A percentile compares a stretch with the other conserved stretches of the same genome.
phyloP scores from a whole-genome alignment of 2,329 filamentous ascomycete genomes.

The Hymenoscyphus repandus region DNA sequence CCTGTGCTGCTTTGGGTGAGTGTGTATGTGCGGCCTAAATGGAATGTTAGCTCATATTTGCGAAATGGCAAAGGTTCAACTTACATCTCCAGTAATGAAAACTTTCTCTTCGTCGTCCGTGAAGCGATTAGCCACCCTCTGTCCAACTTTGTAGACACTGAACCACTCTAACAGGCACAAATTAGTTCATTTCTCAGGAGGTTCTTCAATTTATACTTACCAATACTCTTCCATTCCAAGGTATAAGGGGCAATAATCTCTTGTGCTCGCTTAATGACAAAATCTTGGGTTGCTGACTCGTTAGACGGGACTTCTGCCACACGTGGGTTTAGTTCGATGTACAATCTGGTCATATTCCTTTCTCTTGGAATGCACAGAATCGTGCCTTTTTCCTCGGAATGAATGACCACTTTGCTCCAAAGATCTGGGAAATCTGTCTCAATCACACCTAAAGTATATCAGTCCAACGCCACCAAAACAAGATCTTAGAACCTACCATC shows the following conservation, averaged over 20 bases:
- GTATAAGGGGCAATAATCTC: constrained; percentile 55
- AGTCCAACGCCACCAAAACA: constrained; percentile 37
- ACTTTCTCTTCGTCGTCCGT: constrained; percentile 36
- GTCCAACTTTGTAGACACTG: constrained; percentile 53
- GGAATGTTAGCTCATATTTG: constrained; percentile 40
- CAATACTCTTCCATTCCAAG: constrained; percentile 65
- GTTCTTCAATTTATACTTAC: constrained; percentile 40
- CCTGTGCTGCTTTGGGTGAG: constrained; percentile 59
- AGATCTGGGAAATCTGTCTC: constrained; percentile 52
- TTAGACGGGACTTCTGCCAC: constrained; percentile 37
- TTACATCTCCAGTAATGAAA: constrained; percentile 51
- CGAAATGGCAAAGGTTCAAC: constrained; percentile 37
- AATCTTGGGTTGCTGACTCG: constrained; percentile 49
- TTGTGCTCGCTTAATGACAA: constrained; percentile 63
- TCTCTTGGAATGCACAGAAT: constrained; percentile 60
- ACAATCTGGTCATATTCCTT: constrained; percentile 54
- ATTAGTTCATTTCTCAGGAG: neutral
- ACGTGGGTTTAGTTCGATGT: constrained; percentile 52
- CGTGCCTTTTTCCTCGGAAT: constrained; percentile 49
- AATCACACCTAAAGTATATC: constrained; percentile 34
- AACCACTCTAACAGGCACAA: constrained; percentile 61
- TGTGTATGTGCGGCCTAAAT: constrained; percentile 51
- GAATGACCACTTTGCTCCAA: constrained; percentile 48
- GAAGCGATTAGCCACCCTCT: constrained; percentile 51
- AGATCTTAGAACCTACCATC: constrained; percentile 38